A percentile compares a stretch with the other conserved stretches of the same genome.
Conservation (phyloP, 2,329 filamentous ascomycete genomes). For the Stachybotrys echinatus region DNA sequence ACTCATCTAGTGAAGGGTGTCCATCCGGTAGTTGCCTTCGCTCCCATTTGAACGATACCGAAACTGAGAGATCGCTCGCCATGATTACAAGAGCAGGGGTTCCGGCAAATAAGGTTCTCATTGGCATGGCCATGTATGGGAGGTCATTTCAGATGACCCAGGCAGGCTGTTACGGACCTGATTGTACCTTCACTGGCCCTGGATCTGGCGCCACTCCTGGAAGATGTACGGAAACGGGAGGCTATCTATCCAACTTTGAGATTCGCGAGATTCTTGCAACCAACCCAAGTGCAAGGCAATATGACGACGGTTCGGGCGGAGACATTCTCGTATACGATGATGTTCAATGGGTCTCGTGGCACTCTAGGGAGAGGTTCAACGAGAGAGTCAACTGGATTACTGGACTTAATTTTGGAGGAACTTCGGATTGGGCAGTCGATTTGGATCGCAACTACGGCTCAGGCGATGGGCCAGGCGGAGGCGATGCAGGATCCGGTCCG, state of each 20-base stretch:
- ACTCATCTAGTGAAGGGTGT: too few species aligned
- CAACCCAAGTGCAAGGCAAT: conserved; percentile 1
- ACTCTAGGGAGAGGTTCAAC: conserved; percentile 15
- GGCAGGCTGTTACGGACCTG: conserved; percentile 16
- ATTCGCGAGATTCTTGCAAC: conserved; percentile 15
- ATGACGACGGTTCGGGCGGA: conserved; percentile 3
- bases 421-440: conserved; percentile 18
- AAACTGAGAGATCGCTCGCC: conserved; percentile 22
- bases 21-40: conserved; percentile 25
- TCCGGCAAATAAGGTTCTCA: conserved; percentile 18
- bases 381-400: neutral
- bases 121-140: conserved; percentile 25
- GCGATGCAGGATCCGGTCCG: neutral
- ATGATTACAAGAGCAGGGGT: conserved; percentile 30
- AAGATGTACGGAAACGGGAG: conserved; percentile 17
- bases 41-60: conserved; percentile 29
- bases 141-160: conserved; percentile 26
- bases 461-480: neutral
- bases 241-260: conserved; percentile 25
- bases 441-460: conserved; percentile 5
- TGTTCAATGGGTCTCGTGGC: conserved; percentile 13
- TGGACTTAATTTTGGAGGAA: conserved; percentile 14
- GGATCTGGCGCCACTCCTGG: conserved; percentile 16
- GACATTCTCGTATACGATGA: conserved; percentile 16
- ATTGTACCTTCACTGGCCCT: conserved; percentile 18